Conservation (phyloP, 345 rosid species). For the Aquilaria malaccensis region DNA sequence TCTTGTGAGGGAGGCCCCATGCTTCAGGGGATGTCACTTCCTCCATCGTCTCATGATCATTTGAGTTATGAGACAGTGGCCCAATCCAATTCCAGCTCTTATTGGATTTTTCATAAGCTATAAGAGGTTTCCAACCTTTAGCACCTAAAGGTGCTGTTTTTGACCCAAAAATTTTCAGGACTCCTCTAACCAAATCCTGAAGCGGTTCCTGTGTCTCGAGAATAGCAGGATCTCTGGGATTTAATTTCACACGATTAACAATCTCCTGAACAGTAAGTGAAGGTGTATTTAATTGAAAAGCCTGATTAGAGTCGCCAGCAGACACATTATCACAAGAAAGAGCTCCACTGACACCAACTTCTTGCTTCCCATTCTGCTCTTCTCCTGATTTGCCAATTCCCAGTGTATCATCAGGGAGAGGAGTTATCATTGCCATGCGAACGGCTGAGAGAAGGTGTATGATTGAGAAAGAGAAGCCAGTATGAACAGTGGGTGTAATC, state of each 20-base stretch:
- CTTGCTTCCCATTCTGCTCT: constrained; percentile 39
- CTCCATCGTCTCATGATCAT: constrained; percentile 62
- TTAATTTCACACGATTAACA: constrained; percentile 76
- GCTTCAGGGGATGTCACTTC: constrained; percentile 95
- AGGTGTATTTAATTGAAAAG: constrained; percentile 40
- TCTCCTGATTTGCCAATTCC: constrained; percentile 42
- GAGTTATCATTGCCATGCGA: constrained; percentile 74
- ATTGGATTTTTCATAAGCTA: constrained; percentile 60
- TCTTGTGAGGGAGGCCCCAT: constrained; percentile 91
- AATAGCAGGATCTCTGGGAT: constrained; percentile 93
- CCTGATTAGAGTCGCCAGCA: constrained; percentile 31
- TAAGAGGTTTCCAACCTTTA: constrained; percentile 96
- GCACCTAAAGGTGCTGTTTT: constrained; percentile 96
- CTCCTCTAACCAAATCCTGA: constrained; percentile 94
- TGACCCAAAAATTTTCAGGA: constrained; percentile 80
- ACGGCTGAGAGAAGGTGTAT: constrained; percentile 96
- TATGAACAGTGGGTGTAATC: constrained; percentile 90
- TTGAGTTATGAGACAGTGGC: constrained; percentile 42
- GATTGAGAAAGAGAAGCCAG: constrained; percentile 92
- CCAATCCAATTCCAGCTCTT: constrained; percentile 97
- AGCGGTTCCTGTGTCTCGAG: constrained; percentile 96
- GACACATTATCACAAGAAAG: constrained; percentile 35
- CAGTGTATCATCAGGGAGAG: constrained; percentile 55
- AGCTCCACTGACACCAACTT: constrained; percentile 38
- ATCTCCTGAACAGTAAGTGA: constrained; percentile 84